Conservation (phyloP, 495 filamentous ascomycete species). For the Amorphotheca resinae region DNA sequence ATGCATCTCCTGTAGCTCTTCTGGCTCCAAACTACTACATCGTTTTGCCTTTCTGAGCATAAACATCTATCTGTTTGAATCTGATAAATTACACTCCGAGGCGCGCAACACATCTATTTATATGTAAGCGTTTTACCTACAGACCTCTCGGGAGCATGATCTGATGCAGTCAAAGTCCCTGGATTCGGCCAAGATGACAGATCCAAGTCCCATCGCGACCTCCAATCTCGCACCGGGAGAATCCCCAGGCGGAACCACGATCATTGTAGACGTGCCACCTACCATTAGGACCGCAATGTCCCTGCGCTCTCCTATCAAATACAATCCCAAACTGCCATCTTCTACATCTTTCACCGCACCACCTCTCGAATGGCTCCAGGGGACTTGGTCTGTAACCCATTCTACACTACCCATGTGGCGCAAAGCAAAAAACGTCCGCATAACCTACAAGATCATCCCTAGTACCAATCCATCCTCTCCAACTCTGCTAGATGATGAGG, state of each 20-base stretch:
- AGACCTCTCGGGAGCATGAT: no score
- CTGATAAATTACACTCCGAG: no score
- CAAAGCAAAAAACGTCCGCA: slow-evolving; percentile 56
- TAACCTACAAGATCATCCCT: slow-evolving; percentile 43
- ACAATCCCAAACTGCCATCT: not conserved
- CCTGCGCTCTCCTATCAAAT: slow-evolving; percentile 9
- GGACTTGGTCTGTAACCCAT: slow-evolving; percentile 66
- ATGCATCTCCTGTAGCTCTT: no score
- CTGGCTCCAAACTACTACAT: no score
- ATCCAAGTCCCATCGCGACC: no score
- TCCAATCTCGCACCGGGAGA: not conserved
- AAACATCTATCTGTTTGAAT: no score
- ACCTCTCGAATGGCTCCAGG: slow-evolving; percentile 41
- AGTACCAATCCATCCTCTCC: not conserved
- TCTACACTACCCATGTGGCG: slow-evolving; percentile 69
- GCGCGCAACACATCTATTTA: no score
- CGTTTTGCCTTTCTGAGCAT: no score
- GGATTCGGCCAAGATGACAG: no score
- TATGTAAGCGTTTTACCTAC: no score
- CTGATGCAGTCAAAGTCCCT: no score
- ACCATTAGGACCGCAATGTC: not conserved
- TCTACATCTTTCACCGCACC: slow-evolving; percentile 26
- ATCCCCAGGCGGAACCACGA: not conserved
- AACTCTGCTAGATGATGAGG: slow-evolving; percentile 50
- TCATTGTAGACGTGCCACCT: not conserved